Base-by-base conservation (phyloP, 2,329 filamentous ascomycete genomes). In the Ophiocordyceps sinensis region DNA sequence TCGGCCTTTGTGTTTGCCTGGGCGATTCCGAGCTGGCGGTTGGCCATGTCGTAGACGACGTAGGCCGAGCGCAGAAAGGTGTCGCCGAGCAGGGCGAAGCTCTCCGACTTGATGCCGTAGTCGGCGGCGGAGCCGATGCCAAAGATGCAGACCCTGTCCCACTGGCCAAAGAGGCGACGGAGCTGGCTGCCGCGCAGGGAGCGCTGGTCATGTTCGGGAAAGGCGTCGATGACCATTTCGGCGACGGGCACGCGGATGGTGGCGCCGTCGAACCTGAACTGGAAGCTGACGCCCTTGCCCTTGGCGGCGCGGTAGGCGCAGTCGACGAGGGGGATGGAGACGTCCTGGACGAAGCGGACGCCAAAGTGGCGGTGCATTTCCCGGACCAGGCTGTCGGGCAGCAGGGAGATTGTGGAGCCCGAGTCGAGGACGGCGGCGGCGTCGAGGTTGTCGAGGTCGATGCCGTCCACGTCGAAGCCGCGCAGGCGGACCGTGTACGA, bases 401-500 rank as follows among this genome's bases (percentile, higher is more conserved):
- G 62, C 49, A 83, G 82, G 52, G 70, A 77, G 47, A 85, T 65
- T 14, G 78, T 84, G 31, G 78, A 81, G 35, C 83, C 83, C 1
- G 81, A 84, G 59, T 88, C 83, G 40, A 88, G 71, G 14, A 87
- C 69, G 15, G 79, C 81, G 10, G 71, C 61, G 21, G 71, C 58
- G 3, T 72, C 62, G 43, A 66, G 47, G 39, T 45, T 49, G 26
- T 49, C 41, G 21, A 65, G 52, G 15, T 60, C 55, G 39, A 66
- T 47, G n/a, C 56, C 53, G 9, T 40, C 48, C 40, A 53, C 63
- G 37, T 61, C 61, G 47, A 75, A 66, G 21, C 56, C 57, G 41
- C 65, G 40, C 34, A 57, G 39, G 26, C 48, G 36, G 26, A 61
- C 49, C 8, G 58, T 57, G 51, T 73, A 57, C 37, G 58, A 51